phyloP scores from a whole-genome alignment of 352 stramenopile genomes.

The Globisporangium nagaii region DNA sequence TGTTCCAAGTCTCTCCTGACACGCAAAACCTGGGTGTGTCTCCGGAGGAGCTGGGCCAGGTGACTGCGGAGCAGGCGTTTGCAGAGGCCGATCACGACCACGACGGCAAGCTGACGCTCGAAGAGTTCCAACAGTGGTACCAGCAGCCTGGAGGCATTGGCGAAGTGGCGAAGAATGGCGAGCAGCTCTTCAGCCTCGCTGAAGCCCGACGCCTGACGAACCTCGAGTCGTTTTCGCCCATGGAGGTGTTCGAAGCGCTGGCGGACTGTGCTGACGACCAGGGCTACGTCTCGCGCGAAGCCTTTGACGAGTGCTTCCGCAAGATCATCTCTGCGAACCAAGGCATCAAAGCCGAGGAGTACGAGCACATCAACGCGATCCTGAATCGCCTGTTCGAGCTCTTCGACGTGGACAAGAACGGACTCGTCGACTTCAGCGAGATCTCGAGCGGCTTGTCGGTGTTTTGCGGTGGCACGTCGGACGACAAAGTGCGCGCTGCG shows the following conservation, averaged over 20 bases:
- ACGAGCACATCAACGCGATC: conserved; percentile 68
- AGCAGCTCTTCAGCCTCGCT: conserved; percentile 73
- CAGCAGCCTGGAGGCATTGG: conserved; percentile 62
- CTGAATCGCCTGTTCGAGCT: conserved; percentile 75
- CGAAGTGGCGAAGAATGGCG: conserved; percentile 69
- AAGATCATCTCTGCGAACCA: conserved; percentile 59
- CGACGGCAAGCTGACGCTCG: conserved; percentile 71
- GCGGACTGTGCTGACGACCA: conserved; percentile 66
- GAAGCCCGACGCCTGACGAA: conserved; percentile 74
- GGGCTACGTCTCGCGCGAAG: conserved; percentile 59
- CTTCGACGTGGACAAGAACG: conserved; percentile 85
- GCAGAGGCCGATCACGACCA: conserved; percentile 59
- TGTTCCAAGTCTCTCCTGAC: conserved; percentile 77
- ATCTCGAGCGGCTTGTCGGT: conserved; percentile 82
- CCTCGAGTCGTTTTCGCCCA: conserved; percentile 60
- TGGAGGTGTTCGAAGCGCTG: conserved; percentile 75
- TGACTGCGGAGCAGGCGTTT: conserved; percentile 78
- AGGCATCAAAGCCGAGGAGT: conserved; percentile 38
- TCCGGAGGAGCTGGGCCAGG: conserved; percentile 71
- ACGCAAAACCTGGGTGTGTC: conserved; percentile 52
- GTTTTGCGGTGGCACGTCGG: conserved; percentile 74
- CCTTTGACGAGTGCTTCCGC: conserved; percentile 78
- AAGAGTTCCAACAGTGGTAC: conserved; percentile 88
- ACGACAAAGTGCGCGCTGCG: conserved; percentile 67
- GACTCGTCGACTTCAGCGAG: conserved; percentile 81